Evolutionary conservation across 129 eudicot genomes (phyloP).

Genomic region (Erigeron canadensis): DNA sequence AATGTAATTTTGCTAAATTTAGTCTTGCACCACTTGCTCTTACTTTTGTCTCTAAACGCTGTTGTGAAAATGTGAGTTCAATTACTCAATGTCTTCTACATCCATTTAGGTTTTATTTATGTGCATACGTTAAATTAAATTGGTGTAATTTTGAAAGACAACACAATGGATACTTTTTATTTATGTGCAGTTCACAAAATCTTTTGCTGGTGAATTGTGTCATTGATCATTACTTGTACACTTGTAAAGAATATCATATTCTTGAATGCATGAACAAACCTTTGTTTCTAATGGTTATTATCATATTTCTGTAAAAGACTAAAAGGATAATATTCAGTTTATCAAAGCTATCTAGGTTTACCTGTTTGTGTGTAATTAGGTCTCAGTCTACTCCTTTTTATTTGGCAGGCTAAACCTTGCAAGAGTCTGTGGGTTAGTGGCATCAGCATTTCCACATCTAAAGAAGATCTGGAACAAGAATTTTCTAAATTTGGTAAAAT

Average conservation of each 20-base stretch:
- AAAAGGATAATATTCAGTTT: too few relatives aligned
- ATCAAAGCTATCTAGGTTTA: conserved; percentile 12
- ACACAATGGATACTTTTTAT: background rate
- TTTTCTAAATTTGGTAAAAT: conserved; percentile 70
- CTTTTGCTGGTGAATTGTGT: too few relatives aligned
- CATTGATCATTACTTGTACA: background rate
- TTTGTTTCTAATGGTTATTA: background rate
- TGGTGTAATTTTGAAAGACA: conserved; percentile 6
- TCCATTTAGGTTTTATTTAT: background rate
- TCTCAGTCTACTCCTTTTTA: conserved; percentile 28
- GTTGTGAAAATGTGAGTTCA: background rate
- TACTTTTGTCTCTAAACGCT: conserved; percentile 17
- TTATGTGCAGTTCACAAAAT: too few relatives aligned
- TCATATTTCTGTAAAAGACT: too few relatives aligned
- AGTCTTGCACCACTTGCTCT: background rate
- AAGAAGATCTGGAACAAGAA: conserved; percentile 74
- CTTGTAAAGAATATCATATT: background rate
- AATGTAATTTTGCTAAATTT: background rate
- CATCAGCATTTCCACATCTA: conserved; percentile 58
- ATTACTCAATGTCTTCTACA: background rate
- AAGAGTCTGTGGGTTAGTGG: conserved; percentile 93
- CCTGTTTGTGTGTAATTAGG: conserved; percentile 10
- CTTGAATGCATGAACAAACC: background rate
- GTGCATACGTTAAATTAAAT: background rate
- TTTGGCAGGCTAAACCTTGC: conserved; percentile 89